Conservation (phyloP, 495 filamentous ascomycete species). For the Neurospora pannonica region DNA sequence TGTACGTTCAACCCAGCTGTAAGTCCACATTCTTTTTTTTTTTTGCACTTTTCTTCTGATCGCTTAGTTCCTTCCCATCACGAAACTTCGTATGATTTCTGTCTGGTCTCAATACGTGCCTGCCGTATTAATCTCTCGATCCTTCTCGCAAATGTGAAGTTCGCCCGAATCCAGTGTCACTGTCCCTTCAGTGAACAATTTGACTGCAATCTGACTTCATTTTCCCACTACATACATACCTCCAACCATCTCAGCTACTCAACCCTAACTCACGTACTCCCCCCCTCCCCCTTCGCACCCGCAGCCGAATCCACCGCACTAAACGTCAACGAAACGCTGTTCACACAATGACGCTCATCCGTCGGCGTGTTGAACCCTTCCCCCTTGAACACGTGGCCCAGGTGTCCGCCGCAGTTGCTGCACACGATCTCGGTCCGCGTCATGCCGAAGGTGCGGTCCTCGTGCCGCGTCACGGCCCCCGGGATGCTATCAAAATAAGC, state of each 20-base stretch:
- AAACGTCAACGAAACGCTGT: slow-evolving; percentile 86
- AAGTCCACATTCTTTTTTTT: neutral
- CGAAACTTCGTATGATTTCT: neutral
- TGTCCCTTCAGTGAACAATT: neutral
- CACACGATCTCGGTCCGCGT: slow-evolving; percentile 86
- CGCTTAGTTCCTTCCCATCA: neutral
- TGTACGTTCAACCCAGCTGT: neutral
- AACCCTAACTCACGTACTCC: slow-evolving; percentile 16
- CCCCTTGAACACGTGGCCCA: slow-evolving; percentile 96
- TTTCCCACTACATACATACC: neutral
- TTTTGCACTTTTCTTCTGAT: neutral
- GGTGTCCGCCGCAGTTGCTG: slow-evolving; percentile 84
- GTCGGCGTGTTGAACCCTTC: slow-evolving; percentile 86
- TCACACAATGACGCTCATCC: slow-evolving; percentile 95
- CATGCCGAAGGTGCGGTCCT: slow-evolving; percentile 74
- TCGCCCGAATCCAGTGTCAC: neutral
- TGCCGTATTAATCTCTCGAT: neutral
- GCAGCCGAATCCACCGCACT: slow-evolving; percentile 47
- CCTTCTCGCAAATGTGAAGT: neutral
- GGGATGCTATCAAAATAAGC: slow-evolving; percentile 93
- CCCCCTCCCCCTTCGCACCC: slow-evolving; percentile 31
- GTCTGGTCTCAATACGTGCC: neutral
- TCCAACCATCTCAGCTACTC: neutral
- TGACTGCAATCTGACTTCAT: neutral
- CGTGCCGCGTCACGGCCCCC: slow-evolving; percentile 73